Evolutionary conservation across 2,329 filamentous ascomycete species (phyloP).

Genomic region (Hypoxylon sp.): DNA sequence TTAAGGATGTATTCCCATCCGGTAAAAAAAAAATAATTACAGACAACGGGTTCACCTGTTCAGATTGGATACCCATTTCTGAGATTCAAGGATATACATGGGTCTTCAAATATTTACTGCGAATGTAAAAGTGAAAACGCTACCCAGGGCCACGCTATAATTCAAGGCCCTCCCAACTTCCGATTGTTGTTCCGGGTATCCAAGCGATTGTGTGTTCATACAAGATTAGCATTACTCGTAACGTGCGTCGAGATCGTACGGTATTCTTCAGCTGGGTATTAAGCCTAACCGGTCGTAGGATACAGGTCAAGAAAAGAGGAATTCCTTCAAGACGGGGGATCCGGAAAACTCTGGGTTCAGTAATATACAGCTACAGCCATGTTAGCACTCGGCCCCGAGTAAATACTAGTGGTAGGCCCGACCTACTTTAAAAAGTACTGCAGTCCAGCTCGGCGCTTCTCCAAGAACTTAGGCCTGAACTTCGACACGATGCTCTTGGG

Average conservation of each 20-base stretch:
- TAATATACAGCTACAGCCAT: conserved; percentile 78
- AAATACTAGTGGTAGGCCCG: not conserved
- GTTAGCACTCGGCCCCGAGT: conserved; percentile 31
- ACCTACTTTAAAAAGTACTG: conserved; percentile 94
- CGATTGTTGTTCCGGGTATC: conserved; percentile 29
- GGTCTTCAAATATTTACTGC: conserved; percentile 21
- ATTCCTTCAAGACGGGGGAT: conserved; percentile 91
- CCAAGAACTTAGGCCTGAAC: conserved; percentile 87
- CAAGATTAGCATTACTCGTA: conserved; percentile 49
- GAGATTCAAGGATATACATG: conserved; percentile 14
- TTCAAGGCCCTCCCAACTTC: conserved; percentile 7
- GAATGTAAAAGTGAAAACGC: conserved; percentile 16
- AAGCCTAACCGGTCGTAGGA: not conserved
- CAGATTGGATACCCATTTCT: conserved; percentile 5
- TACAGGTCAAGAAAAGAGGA: conserved; percentile 74
- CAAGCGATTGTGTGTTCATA: conserved; percentile 43
- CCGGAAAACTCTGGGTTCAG: conserved; percentile 94
- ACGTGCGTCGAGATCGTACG: conserved; percentile 39
- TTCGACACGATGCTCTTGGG: conserved; percentile 91
- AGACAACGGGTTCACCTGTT: conserved; percentile 13
- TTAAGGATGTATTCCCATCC: conserved; percentile 7
- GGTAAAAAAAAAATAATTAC: conserved; percentile 15
- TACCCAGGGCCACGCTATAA: conserved; percentile 5
- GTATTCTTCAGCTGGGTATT: conserved; percentile 17
- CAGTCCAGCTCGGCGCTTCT: conserved; percentile 83